Conservation (phyloP, 108 stramenopile species). For the Cyclostephanos tholiformis region DNA sequence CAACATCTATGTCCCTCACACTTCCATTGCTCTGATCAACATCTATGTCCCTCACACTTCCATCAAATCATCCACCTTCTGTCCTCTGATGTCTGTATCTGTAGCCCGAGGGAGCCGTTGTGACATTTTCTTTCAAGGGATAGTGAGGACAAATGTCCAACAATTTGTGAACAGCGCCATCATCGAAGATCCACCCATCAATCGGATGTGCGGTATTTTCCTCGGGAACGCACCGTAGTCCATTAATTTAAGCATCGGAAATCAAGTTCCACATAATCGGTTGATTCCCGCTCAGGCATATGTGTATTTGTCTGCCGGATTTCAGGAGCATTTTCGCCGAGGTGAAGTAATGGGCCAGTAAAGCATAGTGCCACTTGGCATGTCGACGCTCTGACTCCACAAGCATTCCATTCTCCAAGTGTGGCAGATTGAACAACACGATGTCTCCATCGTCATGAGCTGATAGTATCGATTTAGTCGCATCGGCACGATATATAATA, state of each 20-base stretch:
- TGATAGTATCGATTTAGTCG: constrained; percentile 43
- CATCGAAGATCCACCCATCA: constrained; percentile 41
- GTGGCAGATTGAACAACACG: constrained; percentile 76
- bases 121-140: constrained; percentile 63
- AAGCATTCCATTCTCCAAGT: constrained; percentile 57
- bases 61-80: constrained; percentile 54
- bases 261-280: constrained; percentile 60
- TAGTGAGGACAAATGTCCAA: constrained; percentile 36
- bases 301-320: constrained; percentile 50
- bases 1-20: constrained; percentile 58
- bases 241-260: constrained; percentile 41
- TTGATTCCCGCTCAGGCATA: constrained; percentile 69
- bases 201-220: constrained; percentile 47
- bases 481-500: constrained; percentile 60
- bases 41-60: constrained; percentile 52
- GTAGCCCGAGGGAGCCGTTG: constrained; percentile 67
- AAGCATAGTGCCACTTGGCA: constrained; percentile 50
- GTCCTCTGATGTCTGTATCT: constrained; percentile 78
- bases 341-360: constrained; percentile 65
- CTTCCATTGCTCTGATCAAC: constrained; percentile 59
- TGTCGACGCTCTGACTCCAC: constrained; percentile 33
- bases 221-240: constrained; percentile 30
- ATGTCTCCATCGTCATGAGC: constrained; percentile 16
- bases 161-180: constrained; percentile 8
- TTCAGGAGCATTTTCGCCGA: constrained; percentile 52